These are phyloP conservation scores for Lipomyces yamadae DNA, from an alignment of 805 yeast genomes.

Conservation along the genomic window DNA sequence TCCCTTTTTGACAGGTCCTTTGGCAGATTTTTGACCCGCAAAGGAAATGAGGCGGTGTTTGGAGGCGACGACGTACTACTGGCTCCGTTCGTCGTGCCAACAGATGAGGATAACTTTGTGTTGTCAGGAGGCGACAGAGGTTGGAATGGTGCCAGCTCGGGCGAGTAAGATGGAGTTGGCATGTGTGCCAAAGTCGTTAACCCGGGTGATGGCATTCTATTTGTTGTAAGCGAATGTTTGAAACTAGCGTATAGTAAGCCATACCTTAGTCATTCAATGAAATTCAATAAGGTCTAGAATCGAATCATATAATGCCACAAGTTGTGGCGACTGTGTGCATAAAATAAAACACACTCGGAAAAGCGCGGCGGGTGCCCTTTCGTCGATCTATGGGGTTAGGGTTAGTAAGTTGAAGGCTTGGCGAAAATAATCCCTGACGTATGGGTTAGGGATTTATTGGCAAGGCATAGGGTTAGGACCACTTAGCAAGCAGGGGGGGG, in stretches of 20 bases:
- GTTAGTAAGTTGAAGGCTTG: constrained; percentile 1
- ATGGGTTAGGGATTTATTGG: not conserved
- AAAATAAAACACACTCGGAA: not conserved
- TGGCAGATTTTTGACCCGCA: constrained; percentile 46
- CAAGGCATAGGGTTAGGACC: constrained; percentile 8
- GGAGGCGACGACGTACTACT: constrained; percentile 20
- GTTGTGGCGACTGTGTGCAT: not conserved
- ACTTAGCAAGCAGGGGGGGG: too few relatives aligned
- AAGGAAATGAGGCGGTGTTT: constrained; percentile 29
- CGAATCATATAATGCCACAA: constrained; percentile 5
- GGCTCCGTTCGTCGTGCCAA: constrained; percentile 9
- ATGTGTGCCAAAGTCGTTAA: constrained; percentile 8
- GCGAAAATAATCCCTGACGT: not conserved
- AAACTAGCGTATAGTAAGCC: not conserved
- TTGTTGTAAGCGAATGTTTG: not conserved
- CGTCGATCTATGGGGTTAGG: constrained; percentile 13
- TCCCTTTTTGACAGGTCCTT: constrained; percentile 48
- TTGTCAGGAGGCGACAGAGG: constrained; percentile 33
- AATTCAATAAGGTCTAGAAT: constrained; percentile 1
- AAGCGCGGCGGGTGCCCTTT: not conserved
- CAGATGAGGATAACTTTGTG: constrained; percentile 8
- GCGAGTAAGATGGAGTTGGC: constrained; percentile 21
- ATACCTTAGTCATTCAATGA: not conserved
- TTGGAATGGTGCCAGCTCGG: constrained; percentile 32
- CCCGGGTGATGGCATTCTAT: constrained; percentile 13